Evolutionary conservation across 2,329 filamentous ascomycete genomes (phyloP), one percentile per base, ranked within the genome.

Genomic region (Claviceps sp.): DNA sequence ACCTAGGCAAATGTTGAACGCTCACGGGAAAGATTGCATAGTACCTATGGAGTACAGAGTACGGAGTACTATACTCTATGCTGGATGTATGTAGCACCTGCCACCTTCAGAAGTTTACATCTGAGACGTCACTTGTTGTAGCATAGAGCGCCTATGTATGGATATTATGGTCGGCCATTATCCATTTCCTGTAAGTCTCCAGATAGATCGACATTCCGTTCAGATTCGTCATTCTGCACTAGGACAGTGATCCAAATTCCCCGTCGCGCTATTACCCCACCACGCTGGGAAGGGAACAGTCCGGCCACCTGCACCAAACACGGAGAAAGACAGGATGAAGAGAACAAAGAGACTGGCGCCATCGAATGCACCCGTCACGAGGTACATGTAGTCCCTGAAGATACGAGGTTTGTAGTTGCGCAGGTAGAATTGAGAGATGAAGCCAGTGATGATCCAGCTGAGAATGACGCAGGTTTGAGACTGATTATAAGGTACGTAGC

Each of bases 381-480:
- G 60, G 60, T 78, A 79, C 18, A 69, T 72, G 58, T 77, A 78
- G 54, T 79, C 71, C 58, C 67, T 73, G 66, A 77, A 79, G 48
- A 77, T 65, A 5, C 69, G 65, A 2, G 75, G 76, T 8, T 62
- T 62, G 63, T 76, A 22, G 22, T 76, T 76, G 52, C 75, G 71
- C 18, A 78, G 69, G 51, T 72, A 78, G 56, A 67, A 74, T 61
- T 78, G 76, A 8, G 68, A 63, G 56, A 69, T 76, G 61, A 78
- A 72, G 1, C 73, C 75, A 2, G 65, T 55, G 24, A 68, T 34
- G n/a, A 71, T 3, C 59, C 70, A 68, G 58, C 70, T 76, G 52
- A 75, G 61, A 48, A 79, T 61, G 30, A 79, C 72, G 54, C 76
- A 79, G 1, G 77, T 79, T 60, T 79, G 77, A 0, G 70, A 73